Evolutionary conservation across 2,329 filamentous ascomycete genomes (phyloP).

Genomic region (Neofusicoccum cordaticola): DNA sequence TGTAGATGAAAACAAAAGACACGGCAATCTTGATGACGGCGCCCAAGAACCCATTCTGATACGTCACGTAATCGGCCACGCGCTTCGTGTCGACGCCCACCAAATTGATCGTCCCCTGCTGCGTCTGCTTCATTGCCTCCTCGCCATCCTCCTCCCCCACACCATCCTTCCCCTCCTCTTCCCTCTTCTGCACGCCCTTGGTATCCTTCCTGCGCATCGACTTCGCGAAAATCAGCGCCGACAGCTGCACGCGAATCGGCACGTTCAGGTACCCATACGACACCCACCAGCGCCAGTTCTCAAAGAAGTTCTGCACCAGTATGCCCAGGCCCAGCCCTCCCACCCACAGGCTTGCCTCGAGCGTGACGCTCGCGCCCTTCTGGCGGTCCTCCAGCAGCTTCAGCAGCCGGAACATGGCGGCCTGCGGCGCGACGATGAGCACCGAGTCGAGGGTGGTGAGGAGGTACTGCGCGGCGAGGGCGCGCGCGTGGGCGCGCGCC

Average conservation of each 20-base stretch:
- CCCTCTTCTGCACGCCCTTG: slow-evolving; percentile 54
- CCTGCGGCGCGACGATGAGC: slow-evolving; percentile 68
- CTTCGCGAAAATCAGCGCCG: slow-evolving; percentile 73
- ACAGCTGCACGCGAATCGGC: slow-evolving; percentile 67
- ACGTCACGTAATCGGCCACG: slow-evolving; percentile 66
- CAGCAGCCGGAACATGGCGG: slow-evolving; percentile 65
- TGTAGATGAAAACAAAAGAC: slow-evolving; percentile 64
- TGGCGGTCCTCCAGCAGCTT: slow-evolving; percentile 58
- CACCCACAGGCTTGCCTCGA: slow-evolving; percentile 67
- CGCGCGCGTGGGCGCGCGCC: slow-evolving; percentile 54
- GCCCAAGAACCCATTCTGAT: slow-evolving; percentile 63
- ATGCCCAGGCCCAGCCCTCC: slow-evolving; percentile 61
- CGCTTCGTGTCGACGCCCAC: slow-evolving; percentile 73
- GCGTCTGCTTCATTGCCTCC: slow-evolving; percentile 55
- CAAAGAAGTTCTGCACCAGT: slow-evolving; percentile 15
- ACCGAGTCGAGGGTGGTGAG: slow-evolving; percentile 55
- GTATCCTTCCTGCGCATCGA: slow-evolving; percentile 74
- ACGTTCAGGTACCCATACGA: slow-evolving; percentile 62
- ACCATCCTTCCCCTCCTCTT: slow-evolving; percentile 38
- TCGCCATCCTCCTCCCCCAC: slow-evolving; percentile 42
- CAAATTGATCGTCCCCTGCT: slow-evolving; percentile 72
- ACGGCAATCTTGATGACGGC: slow-evolving; percentile 63
- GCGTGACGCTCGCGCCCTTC: slow-evolving; percentile 43
- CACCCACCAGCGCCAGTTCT: slow-evolving; percentile 55
- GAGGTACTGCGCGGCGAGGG: slow-evolving; percentile 58